Conservation (phyloP, 257 asterid genomes). For the Ballota nigra region DNA sequence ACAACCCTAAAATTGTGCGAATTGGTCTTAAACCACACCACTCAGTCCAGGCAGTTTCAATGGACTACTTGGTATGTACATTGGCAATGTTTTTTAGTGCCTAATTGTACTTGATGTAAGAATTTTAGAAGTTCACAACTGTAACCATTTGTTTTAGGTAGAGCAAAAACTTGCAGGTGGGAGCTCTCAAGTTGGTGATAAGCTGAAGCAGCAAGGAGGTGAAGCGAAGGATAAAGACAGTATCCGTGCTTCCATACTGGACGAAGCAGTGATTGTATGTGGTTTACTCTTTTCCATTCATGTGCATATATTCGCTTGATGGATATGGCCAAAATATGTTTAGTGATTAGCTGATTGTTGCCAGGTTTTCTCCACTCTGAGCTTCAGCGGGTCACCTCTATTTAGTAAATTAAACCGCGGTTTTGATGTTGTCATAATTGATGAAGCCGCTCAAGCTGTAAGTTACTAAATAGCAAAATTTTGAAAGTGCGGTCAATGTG, state of each 20-base stretch:
- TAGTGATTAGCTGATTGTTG: slow-evolving; percentile 27
- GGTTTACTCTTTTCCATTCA: slow-evolving; percentile 17
- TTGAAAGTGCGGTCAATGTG: background rate
- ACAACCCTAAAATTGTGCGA: slow-evolving; percentile 94
- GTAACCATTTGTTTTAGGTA: slow-evolving; percentile 46
- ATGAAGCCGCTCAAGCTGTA: slow-evolving; percentile 99
- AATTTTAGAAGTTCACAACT: slow-evolving; percentile 12
- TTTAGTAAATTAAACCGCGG: slow-evolving; percentile 82
- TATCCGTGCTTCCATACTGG: slow-evolving; percentile 83
- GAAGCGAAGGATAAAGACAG: slow-evolving; percentile 68
- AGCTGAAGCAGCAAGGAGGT: slow-evolving; percentile 92
- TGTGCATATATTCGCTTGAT: slow-evolving; percentile 15
- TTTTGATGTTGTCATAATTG: slow-evolving; percentile 94
- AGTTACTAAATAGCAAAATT: slow-evolving; percentile 29
- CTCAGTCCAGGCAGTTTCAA: slow-evolving; percentile 89
- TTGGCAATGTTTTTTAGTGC: slow-evolving; percentile 1
- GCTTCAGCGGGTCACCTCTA: slow-evolving; percentile 84
- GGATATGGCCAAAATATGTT: slow-evolving; percentile 20
- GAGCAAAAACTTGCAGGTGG: slow-evolving; percentile 78
- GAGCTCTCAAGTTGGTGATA: slow-evolving; percentile 73
- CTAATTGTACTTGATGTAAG: background rate
- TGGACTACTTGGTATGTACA: slow-evolving; percentile 72
- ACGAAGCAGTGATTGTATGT: slow-evolving; percentile 91
- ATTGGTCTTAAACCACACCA: slow-evolving; percentile 92
- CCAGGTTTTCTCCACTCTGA: slow-evolving; percentile 98